phyloP scores from a whole-genome alignment of 1,284 basidiomycete genomes.

The Ganoderma sinense region DNA sequence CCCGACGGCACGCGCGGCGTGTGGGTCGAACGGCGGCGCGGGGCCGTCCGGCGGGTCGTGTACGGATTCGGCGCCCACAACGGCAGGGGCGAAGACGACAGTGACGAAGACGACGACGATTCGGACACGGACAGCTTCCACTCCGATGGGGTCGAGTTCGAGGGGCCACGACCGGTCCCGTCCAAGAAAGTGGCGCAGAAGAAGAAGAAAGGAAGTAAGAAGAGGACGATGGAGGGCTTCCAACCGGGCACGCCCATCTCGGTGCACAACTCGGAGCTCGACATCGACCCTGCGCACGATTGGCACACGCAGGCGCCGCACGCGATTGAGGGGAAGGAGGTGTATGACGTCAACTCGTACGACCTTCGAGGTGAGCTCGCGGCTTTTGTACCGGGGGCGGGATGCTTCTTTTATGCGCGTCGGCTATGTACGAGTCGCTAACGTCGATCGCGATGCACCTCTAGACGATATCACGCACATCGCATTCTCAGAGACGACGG shows the following conservation, averaged over 20 bases:
- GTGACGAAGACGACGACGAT: background rate
- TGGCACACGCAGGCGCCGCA: slow-evolving; percentile 10
- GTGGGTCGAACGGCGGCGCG: slow-evolving; percentile 57
- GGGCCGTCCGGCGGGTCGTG: slow-evolving; percentile 46
- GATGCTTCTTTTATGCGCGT: background rate
- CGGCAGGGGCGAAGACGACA: background rate
- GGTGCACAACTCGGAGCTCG: slow-evolving; percentile 8
- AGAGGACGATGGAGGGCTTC: slow-evolving; percentile 8
- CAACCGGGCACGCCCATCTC: slow-evolving; percentile 31
- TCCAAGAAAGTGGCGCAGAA: background rate
- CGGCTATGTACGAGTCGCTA: background rate
- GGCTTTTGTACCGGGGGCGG: too few species aligned
- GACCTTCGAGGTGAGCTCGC: slow-evolving; percentile 54
- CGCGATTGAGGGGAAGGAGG: slow-evolving; percentile 41
- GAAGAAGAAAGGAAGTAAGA: slow-evolving; percentile 9
- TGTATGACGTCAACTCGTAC: slow-evolving; percentile 52
- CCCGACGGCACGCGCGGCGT: slow-evolving; percentile 53
- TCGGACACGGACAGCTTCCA: background rate
- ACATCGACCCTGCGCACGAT: slow-evolving; percentile 5
- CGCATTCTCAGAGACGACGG: slow-evolving; percentile 55
- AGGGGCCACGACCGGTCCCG: background rate
- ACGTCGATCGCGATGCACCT: background rate
- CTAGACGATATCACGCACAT: slow-evolving; percentile 56
- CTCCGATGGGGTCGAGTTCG: slow-evolving; percentile 12
- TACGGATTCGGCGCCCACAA: slow-evolving; percentile 41